A percentile compares a stretch with the other conserved stretches of the same genome.
phyloP scores from a whole-genome alignment of 768 basidiomycete species.

The Leccinum longicurvipes region DNA sequence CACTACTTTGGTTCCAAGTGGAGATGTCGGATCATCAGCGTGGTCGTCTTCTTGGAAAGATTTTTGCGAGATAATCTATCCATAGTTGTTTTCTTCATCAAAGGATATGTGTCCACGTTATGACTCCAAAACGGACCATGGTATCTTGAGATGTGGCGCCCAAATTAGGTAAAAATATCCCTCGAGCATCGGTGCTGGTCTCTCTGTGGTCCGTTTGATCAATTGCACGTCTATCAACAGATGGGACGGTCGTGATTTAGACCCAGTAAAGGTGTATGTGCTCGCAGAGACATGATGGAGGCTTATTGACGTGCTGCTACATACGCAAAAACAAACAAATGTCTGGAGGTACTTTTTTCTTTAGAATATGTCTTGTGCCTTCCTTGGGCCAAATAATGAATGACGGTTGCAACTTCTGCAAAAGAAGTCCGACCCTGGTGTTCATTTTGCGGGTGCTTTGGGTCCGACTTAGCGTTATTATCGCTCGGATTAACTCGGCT shows the following conservation, averaged over 20 bases:
- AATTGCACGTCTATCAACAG: constrained; percentile 16
- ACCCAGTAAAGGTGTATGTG: neutral
- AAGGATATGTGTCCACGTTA: neutral
- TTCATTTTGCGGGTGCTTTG: constrained; percentile 12
- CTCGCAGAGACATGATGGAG: neutral
- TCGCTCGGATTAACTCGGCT: constrained; percentile 11
- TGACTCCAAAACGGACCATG: neutral
- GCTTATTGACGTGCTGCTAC: too few species aligned
- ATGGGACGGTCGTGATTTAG: constrained; percentile 5
- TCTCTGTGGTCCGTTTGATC: constrained; percentile 7
- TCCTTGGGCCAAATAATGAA: neutral
- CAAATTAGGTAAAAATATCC: neutral
- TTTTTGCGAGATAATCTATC: neutral
- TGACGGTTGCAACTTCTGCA: neutral
- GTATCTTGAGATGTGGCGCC: neutral
- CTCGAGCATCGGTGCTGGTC: neutral
- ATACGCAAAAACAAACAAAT: neutral
- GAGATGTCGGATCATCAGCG: constrained; percentile 1
- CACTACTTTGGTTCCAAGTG: neutral
- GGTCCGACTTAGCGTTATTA: constrained; percentile 13
- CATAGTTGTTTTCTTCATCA: neutral
- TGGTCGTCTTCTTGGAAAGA: constrained; percentile 4
- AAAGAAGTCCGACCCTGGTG: constrained; percentile 1
- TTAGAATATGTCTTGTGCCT: constrained; percentile 3
- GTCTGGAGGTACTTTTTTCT: neutral